Percentiles rank a stretch among this genome's conserved stretches.
Evolutionary conservation across 228 moss, liverwort and hornwort genomes (phyloP).

Genomic region (Sphagnum fallax): DNA sequence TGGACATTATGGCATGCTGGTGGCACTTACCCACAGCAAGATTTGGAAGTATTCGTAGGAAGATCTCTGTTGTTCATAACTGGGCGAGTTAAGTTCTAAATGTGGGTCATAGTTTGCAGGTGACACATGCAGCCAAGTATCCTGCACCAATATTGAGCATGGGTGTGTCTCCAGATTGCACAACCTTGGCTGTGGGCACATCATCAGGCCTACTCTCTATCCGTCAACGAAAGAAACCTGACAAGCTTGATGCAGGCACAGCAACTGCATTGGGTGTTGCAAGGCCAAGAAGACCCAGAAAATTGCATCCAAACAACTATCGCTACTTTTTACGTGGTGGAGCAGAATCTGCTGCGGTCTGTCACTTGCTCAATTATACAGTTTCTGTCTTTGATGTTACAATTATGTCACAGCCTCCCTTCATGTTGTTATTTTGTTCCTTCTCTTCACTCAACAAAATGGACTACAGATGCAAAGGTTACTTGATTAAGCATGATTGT

Average conservation of each 20-base stretch:
- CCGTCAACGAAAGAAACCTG: slow-evolving; percentile 36
- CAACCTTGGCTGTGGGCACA: slow-evolving; percentile 77
- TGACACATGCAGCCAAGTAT: slow-evolving; percentile 83
- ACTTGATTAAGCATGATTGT: too few species aligned
- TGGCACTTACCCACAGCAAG: too few species aligned
- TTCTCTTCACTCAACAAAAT: too few species aligned
- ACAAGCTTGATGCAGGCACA: background rate
- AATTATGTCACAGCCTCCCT: background rate
- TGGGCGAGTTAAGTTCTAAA: background rate
- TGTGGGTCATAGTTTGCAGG: slow-evolving; percentile 21
- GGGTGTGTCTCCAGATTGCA: slow-evolving; percentile 58
- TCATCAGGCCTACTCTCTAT: slow-evolving; percentile 68
- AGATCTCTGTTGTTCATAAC: too few species aligned
- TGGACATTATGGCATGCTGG: too few species aligned
- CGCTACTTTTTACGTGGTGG: slow-evolving; percentile 86
- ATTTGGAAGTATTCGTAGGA: too few species aligned
- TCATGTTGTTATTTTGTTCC: background rate
- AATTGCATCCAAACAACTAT: slow-evolving; percentile 57
- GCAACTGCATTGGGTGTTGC: slow-evolving; percentile 14
- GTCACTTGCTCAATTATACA: slow-evolving; percentile 4
- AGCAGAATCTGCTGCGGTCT: slow-evolving; percentile 55
- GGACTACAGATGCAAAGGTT: too few species aligned
- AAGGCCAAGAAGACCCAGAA: slow-evolving; percentile 23
- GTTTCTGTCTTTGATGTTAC: too few species aligned
- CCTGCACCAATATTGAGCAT: slow-evolving; percentile 78